Evolutionary conservation across 2,329 filamentous ascomycete genomes (phyloP).

Genomic region (Ceratocystis alfenasii): DNA sequence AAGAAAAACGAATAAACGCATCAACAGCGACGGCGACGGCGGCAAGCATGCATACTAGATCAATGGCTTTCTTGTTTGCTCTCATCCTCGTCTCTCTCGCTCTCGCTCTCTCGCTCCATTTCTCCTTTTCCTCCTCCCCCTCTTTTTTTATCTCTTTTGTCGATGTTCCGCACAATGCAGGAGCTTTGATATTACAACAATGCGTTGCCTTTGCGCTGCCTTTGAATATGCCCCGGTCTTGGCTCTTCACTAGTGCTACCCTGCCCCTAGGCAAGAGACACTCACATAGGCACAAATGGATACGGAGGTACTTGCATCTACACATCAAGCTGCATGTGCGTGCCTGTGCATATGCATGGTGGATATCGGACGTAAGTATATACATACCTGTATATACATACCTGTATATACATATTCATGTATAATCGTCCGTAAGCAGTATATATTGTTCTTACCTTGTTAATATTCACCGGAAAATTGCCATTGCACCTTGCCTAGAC

Average conservation of each 20-base stretch:
- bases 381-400: too few relatives aligned
- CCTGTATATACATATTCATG: too few relatives aligned
- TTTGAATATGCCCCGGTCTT: too few relatives aligned
- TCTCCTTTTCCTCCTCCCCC: neutral
- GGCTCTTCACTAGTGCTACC: too few relatives aligned
- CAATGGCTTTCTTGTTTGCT: neutral
- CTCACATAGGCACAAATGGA: too few relatives aligned
- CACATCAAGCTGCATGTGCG: too few relatives aligned
- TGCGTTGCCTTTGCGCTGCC: neutral
- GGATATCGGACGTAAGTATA: too few relatives aligned
- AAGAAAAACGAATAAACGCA: neutral
- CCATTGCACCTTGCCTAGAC: neutral
- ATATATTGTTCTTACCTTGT: neutral
- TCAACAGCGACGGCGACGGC: neutral
- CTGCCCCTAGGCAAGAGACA: too few relatives aligned
- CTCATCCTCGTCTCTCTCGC: neutral
- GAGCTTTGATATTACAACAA: constrained; percentile 1
- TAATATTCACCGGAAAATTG: neutral
- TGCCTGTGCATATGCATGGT: too few relatives aligned
- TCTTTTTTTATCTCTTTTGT: neutral
- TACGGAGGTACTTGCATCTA: too few relatives aligned
- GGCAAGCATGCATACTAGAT: neutral
- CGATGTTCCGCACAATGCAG: neutral
- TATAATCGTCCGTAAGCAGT: neutral
- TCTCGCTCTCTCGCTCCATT: neutral